Base-by-base conservation (phyloP, 768 basidiomycete genomes). In the Chalciporus sphaerocephalus region DNA sequence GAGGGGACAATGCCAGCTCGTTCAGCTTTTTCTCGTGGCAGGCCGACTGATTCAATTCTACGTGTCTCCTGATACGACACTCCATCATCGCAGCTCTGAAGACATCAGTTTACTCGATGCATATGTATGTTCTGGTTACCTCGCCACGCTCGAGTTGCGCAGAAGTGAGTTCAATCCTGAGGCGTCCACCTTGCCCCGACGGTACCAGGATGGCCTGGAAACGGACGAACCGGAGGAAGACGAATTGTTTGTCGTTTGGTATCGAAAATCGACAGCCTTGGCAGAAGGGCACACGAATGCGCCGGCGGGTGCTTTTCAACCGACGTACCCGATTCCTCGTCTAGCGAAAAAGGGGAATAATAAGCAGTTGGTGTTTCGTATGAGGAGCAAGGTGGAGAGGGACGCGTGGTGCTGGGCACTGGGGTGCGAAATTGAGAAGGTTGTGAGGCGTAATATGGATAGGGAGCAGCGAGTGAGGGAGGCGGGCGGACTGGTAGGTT, bases 381-480 rank as follows among this genome's bases (percentile, higher is more conserved):
- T 86, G 41, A 74, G 92, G 60, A 92, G 81, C 59, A 82, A 83
- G 67, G 71, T 97, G 28, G 95, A 98, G 65, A 73, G 94, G 22
- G 93, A 98, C 64, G 76, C 85, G 22, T 97, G 94, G 94, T 92
- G 92, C 55, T 96, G 89, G 87, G 91, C 90, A 1, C 67, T 98
- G 54, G 92, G 90, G 50, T 79, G 78, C 36, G 92, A 95, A 69
- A 92, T 96, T 50, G 92, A 97, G 67, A 83, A 81, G 61, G 67
- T 87, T 12, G 80, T 80, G 30, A 72, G 89, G 58, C 67, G 67
- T 8, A 79, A 82, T 56, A 69, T 60, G 50, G 78, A 75, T 16
- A 71, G 89, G 52, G 92, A 94, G 62, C 74, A 72, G 33, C 75
- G 64, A 54, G 62, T 89, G 56, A 74, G 86, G 59, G 78, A 82